These are phyloP conservation scores for Galerina sulciceps DNA, from an alignment of 768 basidiomycete species.

Conservation along the genomic window DNA sequence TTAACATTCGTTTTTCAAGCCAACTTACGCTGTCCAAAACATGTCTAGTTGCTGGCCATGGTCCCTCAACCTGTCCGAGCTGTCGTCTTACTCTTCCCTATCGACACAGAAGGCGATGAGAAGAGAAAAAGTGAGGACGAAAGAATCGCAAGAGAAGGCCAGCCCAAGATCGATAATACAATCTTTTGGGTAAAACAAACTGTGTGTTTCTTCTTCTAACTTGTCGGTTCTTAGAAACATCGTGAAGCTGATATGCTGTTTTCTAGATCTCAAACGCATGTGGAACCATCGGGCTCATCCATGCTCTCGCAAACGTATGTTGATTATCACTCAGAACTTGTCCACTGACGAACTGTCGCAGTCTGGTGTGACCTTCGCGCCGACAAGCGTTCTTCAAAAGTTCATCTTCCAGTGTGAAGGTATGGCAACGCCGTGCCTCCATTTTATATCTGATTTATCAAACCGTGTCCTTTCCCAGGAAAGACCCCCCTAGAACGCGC, in stretches of 20 bases:
- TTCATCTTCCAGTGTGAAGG: conserved; percentile 72
- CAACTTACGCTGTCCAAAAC: not conserved
- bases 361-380: conserved; percentile 60
- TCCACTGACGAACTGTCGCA: conserved; percentile 23
- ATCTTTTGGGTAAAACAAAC: conserved; percentile 93
- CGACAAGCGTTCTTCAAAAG: conserved; percentile 62
- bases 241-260: not conserved
- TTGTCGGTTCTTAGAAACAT: not conserved
- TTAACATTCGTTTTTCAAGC: no score
- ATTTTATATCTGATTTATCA: not conserved
- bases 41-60: conserved; percentile 63
- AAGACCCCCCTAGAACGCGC: conserved; percentile 78
- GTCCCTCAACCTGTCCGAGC: conserved; percentile 82
- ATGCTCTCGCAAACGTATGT: conserved; percentile 80
- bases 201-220: conserved; percentile 36
- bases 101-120: conserved; percentile 47
- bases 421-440: conserved; percentile 21
- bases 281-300: conserved; percentile 86
- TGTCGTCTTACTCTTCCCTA: conserved; percentile 85
- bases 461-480: conserved; percentile 39
- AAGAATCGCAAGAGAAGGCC: conserved; percentile 49
- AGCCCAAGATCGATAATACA: conserved; percentile 56
- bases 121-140: conserved; percentile 65
- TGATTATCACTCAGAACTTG: not conserved
- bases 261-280: conserved; percentile 82